Evolutionary conservation across 768 basidiomycete genomes (phyloP), one percentile per base, ranked within the genome.

Genomic region (Sarcodon sp.): DNA sequence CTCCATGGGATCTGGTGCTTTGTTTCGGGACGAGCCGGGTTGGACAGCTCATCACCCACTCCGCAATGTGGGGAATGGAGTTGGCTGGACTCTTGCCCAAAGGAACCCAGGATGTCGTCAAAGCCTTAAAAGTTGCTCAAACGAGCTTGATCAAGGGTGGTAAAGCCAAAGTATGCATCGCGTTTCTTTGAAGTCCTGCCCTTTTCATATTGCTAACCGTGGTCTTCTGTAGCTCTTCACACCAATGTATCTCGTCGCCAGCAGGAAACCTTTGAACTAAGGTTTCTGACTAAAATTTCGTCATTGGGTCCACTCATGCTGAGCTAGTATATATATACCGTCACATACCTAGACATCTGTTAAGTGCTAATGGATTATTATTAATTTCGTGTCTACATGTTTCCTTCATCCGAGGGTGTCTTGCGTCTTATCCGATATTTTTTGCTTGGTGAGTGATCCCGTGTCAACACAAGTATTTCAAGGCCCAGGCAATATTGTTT

Each of bases 11-110:
- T 62, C 80, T 80, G 53, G 68, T 91, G 54, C 87, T 83, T 8
- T 84, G 88, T 34, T 89, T 84, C 83, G 75, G 93, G 47, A 94
- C 87, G 72, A 90, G 87, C 65, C 81, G 77, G 76, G 80, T 83
- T 51, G 96, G 96, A 18, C 77, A 77, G 60, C 62, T 90, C 38
- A 73, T 96, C 46, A 91, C 83, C 36, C 91, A 93, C 57, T 87
- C 80, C 50, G 79, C 73, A 0, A 68, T 96, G 41, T 77, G 84
- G 62, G 27, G 80, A 5, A 61, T 94, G 59, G 96, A 99, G 71
- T 69, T 75, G 64, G 0, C 88, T 34, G 76, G 90, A 0, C 6
- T 94, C 12, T 67, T 93, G 10, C 96, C 96, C 36, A 91, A 93
- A 71, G 96, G 96, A 15, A 98, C 96, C 1, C 80, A 70, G 58